These are phyloP conservation scores for Mytilinidion resinicola DNA, from an alignment of 495 filamentous ascomycete species.

Conservation along the genomic window DNA sequence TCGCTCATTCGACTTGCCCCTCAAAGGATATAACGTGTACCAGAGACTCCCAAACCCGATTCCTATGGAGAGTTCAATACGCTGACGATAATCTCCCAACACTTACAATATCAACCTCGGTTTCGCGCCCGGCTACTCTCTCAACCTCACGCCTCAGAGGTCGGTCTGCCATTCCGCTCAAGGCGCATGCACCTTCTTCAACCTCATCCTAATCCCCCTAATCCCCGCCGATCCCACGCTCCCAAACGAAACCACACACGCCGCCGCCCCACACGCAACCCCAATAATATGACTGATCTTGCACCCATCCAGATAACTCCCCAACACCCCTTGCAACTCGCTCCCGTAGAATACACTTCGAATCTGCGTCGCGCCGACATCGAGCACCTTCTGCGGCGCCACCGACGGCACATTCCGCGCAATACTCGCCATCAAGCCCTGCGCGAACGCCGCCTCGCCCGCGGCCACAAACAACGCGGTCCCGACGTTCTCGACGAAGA, in stretches of 20 bases:
- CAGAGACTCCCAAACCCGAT: no score
- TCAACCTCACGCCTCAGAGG: no score
- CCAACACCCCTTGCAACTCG: conserved; percentile 8
- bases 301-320: conserved; percentile 16
- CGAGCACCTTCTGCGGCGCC: conserved; percentile 38
- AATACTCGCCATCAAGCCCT: conserved; percentile 19
- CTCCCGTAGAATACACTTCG: conserved; percentile 38
- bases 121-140: no score
- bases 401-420: conserved; percentile 37
- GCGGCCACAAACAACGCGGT: conserved; percentile 27
- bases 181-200: conserved; percentile 9
- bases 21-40: no score
- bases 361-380: conserved; percentile 49
- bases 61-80: no score
- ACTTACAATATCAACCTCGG: no score
- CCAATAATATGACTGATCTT: conserved; percentile 14
- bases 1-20: no score
- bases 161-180: neutral
- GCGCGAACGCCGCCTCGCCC: conserved; percentile 26
- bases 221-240: conserved; percentile 1
- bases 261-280: conserved; percentile 12
- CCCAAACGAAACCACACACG: conserved; percentile 8
- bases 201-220: conserved; percentile 6
- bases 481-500: conserved; percentile 27
- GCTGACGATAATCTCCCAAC: no score